Conservation (phyloP, 176 grass and related monocot species). For the Oryza punctata region DNA sequence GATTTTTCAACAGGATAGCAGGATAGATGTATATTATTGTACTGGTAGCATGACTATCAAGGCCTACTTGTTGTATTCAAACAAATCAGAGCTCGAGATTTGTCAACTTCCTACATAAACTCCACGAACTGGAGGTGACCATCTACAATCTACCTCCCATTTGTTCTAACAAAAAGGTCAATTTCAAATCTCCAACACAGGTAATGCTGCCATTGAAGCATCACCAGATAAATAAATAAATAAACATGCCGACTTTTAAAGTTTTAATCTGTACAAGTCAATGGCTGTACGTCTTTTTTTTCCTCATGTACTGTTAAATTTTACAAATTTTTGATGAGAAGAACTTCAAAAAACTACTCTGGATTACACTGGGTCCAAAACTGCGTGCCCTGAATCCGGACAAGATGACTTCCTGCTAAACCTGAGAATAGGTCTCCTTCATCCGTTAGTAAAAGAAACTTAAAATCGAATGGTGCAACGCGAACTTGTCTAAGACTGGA, state of each 20-base stretch:
- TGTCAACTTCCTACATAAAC: slow-evolving; percentile 33
- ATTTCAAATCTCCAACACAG: not conserved
- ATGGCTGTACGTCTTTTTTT: not conserved
- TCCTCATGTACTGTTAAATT: not conserved
- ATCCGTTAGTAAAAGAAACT: not conserved
- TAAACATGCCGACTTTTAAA: not conserved
- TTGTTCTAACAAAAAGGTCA: not conserved
- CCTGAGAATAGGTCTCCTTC: not conserved
- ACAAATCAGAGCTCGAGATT: slow-evolving; percentile 37
- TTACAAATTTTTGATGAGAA: not conserved
- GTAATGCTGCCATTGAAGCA: not conserved
- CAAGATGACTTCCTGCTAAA: slow-evolving; percentile 1
- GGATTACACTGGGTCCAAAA: not conserved
- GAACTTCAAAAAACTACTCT: not conserved
- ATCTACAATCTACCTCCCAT: not conserved
- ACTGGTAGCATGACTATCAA: slow-evolving; percentile 25
- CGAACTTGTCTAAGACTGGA: not conserved
- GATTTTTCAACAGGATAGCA: not conserved
- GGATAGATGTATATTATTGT: slow-evolving; percentile 1
- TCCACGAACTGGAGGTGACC: not conserved
- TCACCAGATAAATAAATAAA: not conserved
- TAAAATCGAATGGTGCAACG: not conserved
- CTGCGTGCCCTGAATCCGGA: not conserved
- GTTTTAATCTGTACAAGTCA: not conserved
- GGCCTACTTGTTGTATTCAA: slow-evolving; percentile 16